Evolutionary conservation across 2,329 filamentous ascomycete genomes (phyloP).

Genomic region (Ophidiomyces ophidiicola): DNA sequence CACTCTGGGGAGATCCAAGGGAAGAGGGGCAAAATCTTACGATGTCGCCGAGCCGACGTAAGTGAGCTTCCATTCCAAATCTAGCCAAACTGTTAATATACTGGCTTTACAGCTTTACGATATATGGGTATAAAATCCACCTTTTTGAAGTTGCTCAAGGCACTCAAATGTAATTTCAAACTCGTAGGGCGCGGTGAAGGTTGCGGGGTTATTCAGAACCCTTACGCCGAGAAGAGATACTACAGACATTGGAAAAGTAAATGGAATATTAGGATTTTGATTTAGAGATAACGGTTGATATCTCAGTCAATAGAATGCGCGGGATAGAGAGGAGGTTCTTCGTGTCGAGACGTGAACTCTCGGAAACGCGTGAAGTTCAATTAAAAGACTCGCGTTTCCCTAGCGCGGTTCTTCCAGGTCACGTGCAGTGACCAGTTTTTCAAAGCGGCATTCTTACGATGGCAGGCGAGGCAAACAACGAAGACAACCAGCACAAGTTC

Average conservation of each 20-base stretch:
- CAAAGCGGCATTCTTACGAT: too few relatives aligned
- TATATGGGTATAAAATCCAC: conserved; percentile 33
- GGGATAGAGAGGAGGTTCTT: not conserved
- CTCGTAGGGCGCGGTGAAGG: conserved; percentile 83
- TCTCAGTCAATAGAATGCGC: too few relatives aligned
- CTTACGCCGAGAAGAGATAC: conserved; percentile 92
- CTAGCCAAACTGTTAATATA: conserved; percentile 36
- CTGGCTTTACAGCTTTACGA: conserved; percentile 14
- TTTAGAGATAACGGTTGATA: too few relatives aligned
- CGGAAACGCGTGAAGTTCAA: conserved; percentile 1
- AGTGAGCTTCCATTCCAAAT: conserved; percentile 98
- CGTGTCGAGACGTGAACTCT: not conserved
- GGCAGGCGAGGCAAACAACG: too few relatives aligned
- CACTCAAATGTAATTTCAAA: conserved; percentile 99
- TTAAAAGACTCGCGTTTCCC: conserved; percentile 1
- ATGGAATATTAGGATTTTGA: not conserved
- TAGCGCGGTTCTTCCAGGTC: conserved; percentile 6
- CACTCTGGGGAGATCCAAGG: not conserved
- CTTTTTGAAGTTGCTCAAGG: conserved; percentile 85
- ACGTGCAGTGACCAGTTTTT: too few relatives aligned
- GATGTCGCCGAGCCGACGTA: conserved; percentile 97
- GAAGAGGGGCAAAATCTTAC: conserved; percentile 43
- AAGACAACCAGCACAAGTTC: too few relatives aligned
- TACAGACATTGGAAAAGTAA: conserved; percentile 61
- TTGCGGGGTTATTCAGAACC: conserved; percentile 92